phyloP scores from a whole-genome alignment of 106 monocot species.

The Agapanthus africanus region DNA sequence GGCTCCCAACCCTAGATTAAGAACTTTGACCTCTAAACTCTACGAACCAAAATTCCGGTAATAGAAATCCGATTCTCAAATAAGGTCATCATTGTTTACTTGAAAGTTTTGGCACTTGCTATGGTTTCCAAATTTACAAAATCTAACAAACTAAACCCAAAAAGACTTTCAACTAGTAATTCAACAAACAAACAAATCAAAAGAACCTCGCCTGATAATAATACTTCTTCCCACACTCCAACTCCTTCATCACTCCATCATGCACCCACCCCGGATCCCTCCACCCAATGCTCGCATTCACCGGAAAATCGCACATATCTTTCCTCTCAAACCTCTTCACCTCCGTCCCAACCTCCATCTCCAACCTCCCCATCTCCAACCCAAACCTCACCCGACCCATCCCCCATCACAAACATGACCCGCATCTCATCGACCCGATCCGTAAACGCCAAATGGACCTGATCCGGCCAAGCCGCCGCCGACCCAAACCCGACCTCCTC shows the following conservation, averaged over 20 bases:
- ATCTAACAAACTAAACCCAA: no score
- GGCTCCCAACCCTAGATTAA: no score
- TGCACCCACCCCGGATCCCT: constrained; percentile 91
- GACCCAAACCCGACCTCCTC: constrained; percentile 37
- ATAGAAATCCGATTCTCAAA: no score
- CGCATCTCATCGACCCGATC: constrained; percentile 79
- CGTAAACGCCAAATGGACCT: constrained; percentile 75
- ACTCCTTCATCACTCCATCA: constrained; percentile 71
- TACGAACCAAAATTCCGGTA: no score
- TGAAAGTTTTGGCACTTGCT: no score
- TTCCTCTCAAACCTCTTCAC: constrained; percentile 50
- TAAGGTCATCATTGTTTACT: no score
- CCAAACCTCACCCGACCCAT: constrained; percentile 56
- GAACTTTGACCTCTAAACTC: no score
- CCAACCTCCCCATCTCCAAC: constrained; percentile 26
- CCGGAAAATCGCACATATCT: constrained; percentile 87
- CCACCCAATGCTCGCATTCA: constrained; percentile 75
- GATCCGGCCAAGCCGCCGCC: constrained; percentile 26
- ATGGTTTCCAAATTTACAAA: no score
- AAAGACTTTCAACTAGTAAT: no score
- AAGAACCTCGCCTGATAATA: constrained; percentile 55
- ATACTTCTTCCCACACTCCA: constrained; percentile 67
- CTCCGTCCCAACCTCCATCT: constrained; percentile 34
- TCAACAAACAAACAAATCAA: no score
- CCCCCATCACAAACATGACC: constrained; percentile 68